Evolutionary conservation across 768 basidiomycete genomes (phyloP), one percentile per base, ranked within the genome.

Genomic region (Trametes sanguinea): DNA sequence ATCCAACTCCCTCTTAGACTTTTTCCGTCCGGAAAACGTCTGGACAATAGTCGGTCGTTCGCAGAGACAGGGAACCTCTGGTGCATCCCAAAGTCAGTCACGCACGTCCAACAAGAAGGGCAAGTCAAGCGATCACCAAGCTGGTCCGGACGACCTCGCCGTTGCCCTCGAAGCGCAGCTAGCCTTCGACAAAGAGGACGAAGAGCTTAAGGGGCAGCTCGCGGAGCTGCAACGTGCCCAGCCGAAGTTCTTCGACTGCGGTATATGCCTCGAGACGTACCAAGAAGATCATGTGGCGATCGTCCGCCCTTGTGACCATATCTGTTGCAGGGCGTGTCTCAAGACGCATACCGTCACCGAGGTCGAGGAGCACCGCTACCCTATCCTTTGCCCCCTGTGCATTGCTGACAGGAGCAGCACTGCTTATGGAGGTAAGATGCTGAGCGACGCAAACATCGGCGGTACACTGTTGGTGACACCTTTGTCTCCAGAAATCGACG

Each of bases 351-450:
- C 82, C 11, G 65, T 65, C 33, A 73, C 78, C 5, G 81, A 81
- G 70, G 75, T 89, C 17, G 74, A 76, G 14, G 83, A 85, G 40
- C 78, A 78, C 54, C 78, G 78, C 9, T 88, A 80, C 51, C 88
- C 88, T 4, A 81, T 89, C 33, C 67, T 81, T 11, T 89, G 88
- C 70, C 88, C 88, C 1, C 66, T 80, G 35, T 90, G 88, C 61
- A 71, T 75, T 13, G 69, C 75, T 14, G 68, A 72, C 33, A 67
- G 63, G 9, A 59, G 60, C 10, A 35, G 63, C 7, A 11, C 37
- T 11, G 66, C 69, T 14, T 74, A 74, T n/a, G 71, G 72, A 47
- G 73, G 79, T 78, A 69, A 63, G 76, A 61, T 51, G 6, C 30
- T 29, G 32, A n/a, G 13, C 8, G 11, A 11, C 22, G 4, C 14